A percentile compares a stretch with the other conserved stretches of the same genome.
These are phyloP conservation scores for Sugiyamaella novakii DNA, from an alignment of 1,139 yeast genomes.

Conservation along the genomic window DNA sequence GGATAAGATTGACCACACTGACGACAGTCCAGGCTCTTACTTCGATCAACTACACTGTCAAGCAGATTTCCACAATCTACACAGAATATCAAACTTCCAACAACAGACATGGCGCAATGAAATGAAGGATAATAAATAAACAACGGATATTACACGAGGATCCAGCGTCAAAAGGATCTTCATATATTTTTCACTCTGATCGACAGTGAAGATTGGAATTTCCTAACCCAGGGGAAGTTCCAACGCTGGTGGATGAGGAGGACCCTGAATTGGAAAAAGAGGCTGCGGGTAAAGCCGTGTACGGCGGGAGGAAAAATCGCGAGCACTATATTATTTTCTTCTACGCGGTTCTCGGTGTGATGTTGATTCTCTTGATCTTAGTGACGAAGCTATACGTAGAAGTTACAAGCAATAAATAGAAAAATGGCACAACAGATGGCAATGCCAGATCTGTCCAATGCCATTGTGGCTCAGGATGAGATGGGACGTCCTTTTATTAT, in stretches of 20 bases:
- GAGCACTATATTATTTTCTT: conserved; percentile 8
- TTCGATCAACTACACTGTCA: conserved; percentile 59
- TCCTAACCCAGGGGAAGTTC: no score
- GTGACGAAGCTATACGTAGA: neutral
- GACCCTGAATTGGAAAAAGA: neutral
- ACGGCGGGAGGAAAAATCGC: conserved; percentile 10
- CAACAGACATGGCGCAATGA: conserved; percentile 81
- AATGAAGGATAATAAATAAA: neutral
- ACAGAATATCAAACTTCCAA: conserved; percentile 93
- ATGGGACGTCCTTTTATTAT: conserved; percentile 98
- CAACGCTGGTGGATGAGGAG: neutral
- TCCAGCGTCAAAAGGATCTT: neutral
- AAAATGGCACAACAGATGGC: conserved; percentile 49
- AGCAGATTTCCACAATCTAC: conserved; percentile 89
- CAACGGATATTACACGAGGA: neutral
- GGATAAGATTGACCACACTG: conserved; percentile 66
- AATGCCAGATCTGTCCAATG: conserved; percentile 95
- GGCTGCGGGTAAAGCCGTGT: neutral
- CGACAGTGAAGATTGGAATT: conserved; percentile 1
- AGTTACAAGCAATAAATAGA: neutral
- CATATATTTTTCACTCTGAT: conserved; percentile 12
- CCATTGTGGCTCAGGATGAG: conserved; percentile 98
- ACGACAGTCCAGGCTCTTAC: conserved; percentile 56
- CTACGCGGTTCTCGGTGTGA: conserved; percentile 16
- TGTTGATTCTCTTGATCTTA: conserved; percentile 5